Conservation (phyloP, 148 eudicot genomes). For the Heliamphora exappendiculata region DNA sequence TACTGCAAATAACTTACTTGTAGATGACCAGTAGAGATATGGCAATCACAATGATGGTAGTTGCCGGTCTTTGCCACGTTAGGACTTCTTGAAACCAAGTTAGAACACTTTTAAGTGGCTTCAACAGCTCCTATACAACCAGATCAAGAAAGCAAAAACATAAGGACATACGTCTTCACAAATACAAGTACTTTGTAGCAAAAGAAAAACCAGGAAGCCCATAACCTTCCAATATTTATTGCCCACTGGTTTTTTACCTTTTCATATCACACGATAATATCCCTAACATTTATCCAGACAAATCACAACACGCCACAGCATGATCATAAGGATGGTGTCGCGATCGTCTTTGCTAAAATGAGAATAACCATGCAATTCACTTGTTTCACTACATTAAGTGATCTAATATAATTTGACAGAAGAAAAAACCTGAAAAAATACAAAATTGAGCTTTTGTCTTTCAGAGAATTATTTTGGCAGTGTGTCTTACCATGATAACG, state of each 20-base stretch:
- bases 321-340: neutral
- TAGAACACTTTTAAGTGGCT: slow-evolving; percentile 32
- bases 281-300: neutral
- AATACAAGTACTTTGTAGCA: neutral
- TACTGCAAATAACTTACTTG: slow-evolving; percentile 39
- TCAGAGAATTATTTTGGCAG: neutral
- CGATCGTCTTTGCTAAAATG: neutral
- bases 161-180: neutral
- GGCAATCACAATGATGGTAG: slow-evolving; percentile 26
- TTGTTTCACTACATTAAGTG: neutral
- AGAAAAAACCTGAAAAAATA: neutral
- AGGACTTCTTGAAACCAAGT: slow-evolving; percentile 44
- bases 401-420: neutral
- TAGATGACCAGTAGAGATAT: slow-evolving; percentile 42
- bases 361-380: neutral
- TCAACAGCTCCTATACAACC: slow-evolving; percentile 49
- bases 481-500: slow-evolving; percentile 55
- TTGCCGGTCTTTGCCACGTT: slow-evolving; percentile 52
- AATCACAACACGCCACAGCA: neutral
- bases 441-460: neutral
- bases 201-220: neutral
- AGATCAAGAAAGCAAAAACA: neutral
- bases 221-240: neutral
- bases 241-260: neutral
- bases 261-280: neutral